Conservation (phyloP, 495 filamentous ascomycete species). For the Aspergillus mulundensis region DNA sequence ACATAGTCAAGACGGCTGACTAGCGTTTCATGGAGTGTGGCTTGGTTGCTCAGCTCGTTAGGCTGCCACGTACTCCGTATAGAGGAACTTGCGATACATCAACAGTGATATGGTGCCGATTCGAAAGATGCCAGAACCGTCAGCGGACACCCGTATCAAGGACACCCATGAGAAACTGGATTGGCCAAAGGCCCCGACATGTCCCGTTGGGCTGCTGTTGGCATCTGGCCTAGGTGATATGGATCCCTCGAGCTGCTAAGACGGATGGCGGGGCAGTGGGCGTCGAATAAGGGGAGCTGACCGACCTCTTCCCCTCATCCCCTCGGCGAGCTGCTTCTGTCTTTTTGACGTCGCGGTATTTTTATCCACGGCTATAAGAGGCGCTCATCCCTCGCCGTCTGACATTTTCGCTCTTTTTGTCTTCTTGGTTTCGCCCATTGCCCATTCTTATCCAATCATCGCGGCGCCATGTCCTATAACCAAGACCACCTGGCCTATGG, state of each 20-base stretch:
- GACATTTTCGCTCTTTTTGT: conserved; percentile 9
- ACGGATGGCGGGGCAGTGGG: conserved; percentile 6
- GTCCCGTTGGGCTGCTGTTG: neutral
- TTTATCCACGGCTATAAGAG: conserved; percentile 4
- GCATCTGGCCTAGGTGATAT: neutral
- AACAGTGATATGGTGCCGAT: neutral
- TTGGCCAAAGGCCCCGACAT: no score
- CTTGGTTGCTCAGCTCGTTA: conserved; percentile 7
- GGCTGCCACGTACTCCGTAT: conserved; percentile 5
- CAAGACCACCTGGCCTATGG: conserved; percentile 56
- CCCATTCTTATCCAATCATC: neutral
- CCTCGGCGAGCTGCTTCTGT: neutral
- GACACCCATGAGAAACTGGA: no score
- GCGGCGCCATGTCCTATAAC: conserved; percentile 34
- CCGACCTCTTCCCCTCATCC: conserved; percentile 1
- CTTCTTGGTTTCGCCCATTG: neutral
- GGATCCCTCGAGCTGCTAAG: neutral
- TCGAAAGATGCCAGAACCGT: neutral
- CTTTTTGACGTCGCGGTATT: neutral
- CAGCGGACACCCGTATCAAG: neutral
- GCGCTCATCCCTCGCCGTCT: neutral
- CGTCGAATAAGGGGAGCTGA: conserved; percentile 2
- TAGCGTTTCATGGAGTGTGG: conserved; percentile 10
- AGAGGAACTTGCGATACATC: neutral
- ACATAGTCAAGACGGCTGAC: neutral